These are phyloP conservation scores for Colletotrichum falcatum DNA, from an alignment of 2,329 filamentous ascomycete species.

Conservation along the genomic window DNA sequence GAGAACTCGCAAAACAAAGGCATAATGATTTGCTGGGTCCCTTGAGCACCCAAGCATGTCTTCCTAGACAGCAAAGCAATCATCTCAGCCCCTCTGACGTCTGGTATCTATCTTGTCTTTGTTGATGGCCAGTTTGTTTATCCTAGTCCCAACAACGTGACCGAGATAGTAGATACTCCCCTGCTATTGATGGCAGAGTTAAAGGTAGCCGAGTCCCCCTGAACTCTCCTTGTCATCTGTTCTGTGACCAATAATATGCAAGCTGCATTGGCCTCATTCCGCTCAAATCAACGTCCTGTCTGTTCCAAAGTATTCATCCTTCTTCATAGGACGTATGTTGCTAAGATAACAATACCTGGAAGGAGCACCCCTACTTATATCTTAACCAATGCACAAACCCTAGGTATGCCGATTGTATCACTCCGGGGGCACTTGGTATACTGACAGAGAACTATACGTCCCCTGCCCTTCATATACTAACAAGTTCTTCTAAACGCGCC, in stretches of 20 bases:
- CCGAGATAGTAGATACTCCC: not conserved
- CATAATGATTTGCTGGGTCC: not conserved
- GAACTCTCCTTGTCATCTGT: no score
- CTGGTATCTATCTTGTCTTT: not conserved
- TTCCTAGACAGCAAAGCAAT: no score
- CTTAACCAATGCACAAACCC: constrained; percentile 36
- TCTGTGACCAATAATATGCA: not conserved
- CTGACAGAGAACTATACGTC: not conserved
- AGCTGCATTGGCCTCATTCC: not conserved
- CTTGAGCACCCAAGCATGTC: no score
- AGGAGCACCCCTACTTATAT: constrained; percentile 16
- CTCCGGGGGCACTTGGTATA: not conserved
- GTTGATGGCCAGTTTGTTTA: not conserved
- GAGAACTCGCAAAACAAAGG: not conserved
- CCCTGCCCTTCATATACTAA: constrained; percentile 28
- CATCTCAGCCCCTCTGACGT: not conserved
- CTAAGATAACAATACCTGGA: not conserved
- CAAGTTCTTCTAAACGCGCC: constrained; percentile 20
- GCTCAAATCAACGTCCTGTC: not conserved
- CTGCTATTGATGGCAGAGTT: not conserved
- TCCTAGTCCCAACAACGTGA: not conserved
- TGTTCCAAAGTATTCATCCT: constrained; percentile 25
- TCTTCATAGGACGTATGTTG: constrained; percentile 25
- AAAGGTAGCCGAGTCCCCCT: not conserved
- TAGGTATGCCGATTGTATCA: constrained; percentile 24